Conservation (phyloP, 345 rosid genomes). For the Hypericum perforatum region DNA sequence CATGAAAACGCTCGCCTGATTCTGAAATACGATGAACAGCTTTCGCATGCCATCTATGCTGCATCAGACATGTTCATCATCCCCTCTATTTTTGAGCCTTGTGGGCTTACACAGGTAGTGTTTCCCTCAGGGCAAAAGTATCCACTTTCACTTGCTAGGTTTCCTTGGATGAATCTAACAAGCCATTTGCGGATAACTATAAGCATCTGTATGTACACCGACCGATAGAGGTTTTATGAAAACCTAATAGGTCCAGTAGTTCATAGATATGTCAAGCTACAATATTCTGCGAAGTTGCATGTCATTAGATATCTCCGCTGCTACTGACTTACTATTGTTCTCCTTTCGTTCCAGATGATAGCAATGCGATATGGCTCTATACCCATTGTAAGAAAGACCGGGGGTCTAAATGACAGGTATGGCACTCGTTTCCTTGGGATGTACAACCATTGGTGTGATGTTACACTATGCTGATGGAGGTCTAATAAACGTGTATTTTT, state of each 20-base stretch:
- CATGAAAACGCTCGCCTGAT: conserved; percentile 65
- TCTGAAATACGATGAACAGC: conserved; percentile 79
- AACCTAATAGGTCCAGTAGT: too few species aligned
- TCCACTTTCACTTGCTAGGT: too few species aligned
- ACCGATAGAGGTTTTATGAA: too few species aligned
- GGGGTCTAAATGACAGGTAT: conserved; percentile 91
- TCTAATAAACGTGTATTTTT: conserved; percentile 1
- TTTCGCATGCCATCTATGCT: conserved; percentile 74
- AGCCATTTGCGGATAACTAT: too few species aligned
- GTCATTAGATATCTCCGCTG: too few species aligned
- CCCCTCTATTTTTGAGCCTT: conserved; percentile 96
- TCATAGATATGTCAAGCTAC: too few species aligned
- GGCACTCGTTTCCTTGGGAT: conserved; percentile 7
- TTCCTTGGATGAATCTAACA: too few species aligned
- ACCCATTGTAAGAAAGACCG: conserved; percentile 83
- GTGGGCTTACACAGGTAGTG: conserved; percentile 96
- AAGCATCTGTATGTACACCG: too few species aligned
- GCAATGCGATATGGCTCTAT: conserved; percentile 89
- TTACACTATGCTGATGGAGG: conserved; percentile 8
- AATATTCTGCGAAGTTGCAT: too few species aligned
- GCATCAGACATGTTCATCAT: conserved; percentile 89
- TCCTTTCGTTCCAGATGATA: conserved; percentile 51
- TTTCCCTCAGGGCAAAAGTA: neutral
- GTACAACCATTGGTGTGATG: neutral
- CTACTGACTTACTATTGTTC: too few species aligned